Evolutionary conservation across 306 rosid genomes (phyloP).

Genomic region (Acacia melanoxylon): DNA sequence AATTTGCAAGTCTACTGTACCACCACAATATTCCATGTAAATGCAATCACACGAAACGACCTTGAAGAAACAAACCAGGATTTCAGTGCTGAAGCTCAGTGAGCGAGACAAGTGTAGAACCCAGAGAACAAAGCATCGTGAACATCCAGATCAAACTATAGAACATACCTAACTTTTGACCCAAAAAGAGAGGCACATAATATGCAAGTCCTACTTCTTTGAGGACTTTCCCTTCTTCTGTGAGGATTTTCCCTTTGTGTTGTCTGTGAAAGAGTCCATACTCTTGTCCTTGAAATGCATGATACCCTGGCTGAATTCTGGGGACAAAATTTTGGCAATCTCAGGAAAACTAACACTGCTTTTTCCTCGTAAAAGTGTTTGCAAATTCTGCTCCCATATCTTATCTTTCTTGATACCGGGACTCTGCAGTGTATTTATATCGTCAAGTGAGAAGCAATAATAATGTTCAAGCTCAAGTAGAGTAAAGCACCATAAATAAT

Average conservation of each 20-base stretch:
- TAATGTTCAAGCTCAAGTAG: background rate
- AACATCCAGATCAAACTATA: conserved; percentile 9
- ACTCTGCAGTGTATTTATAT: conserved; percentile 48
- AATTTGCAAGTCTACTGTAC: background rate
- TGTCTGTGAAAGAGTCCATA: conserved; percentile 33
- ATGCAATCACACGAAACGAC: background rate
- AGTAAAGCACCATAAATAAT: background rate
- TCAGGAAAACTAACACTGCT: conserved; percentile 51
- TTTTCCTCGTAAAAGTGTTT: conserved; percentile 52
- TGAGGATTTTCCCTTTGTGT: conserved; percentile 38
- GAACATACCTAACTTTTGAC: background rate
- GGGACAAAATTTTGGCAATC: conserved; percentile 56
- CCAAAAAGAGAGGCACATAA: conserved; percentile 4
- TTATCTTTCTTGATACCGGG: conserved; percentile 65
- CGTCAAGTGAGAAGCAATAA: background rate
- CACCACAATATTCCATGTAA: background rate
- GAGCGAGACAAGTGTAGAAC: background rate
- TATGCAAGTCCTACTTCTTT: conserved; percentile 40
- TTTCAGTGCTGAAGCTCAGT: background rate
- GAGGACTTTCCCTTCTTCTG: conserved; percentile 43
- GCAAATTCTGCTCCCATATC: conserved; percentile 66
- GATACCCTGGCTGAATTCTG: conserved; percentile 50
- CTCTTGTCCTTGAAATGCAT: conserved; percentile 40
- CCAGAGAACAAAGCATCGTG: background rate
- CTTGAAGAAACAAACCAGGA: background rate